phyloP scores from a whole-genome alignment of 139 green algal genomes.

The Chlorella sp. region DNA sequence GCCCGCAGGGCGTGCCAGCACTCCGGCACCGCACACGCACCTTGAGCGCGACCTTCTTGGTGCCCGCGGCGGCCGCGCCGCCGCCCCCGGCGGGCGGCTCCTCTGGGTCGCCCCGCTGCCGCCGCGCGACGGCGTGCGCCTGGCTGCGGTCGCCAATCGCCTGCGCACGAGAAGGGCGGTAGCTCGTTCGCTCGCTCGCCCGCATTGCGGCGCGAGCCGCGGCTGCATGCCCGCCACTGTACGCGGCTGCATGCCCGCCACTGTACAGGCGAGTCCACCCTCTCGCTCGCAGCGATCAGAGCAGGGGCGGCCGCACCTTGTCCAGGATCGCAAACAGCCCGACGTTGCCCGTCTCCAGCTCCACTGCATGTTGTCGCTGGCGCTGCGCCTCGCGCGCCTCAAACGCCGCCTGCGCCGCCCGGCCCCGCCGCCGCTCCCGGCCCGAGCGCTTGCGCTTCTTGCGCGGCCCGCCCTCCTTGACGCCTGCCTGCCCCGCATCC shows the following conservation, averaged over 20 bases:
- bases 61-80: too few species aligned
- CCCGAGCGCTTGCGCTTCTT: conserved; percentile 19
- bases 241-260: too few species aligned
- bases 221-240: too few species aligned
- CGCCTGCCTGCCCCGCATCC: not conserved
- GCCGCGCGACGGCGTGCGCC: not conserved
- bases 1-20: not conserved
- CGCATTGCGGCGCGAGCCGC: not conserved
- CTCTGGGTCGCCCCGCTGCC: not conserved
- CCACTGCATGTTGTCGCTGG: conserved; percentile 4
- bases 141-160: conserved; percentile 6
- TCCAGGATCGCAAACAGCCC: conserved; percentile 31
- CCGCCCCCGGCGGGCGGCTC: not conserved
- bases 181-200: not conserved
- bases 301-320: not conserved
- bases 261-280: not conserved
- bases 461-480: not conserved
- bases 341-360: conserved; percentile 10
- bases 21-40: not conserved
- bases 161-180: too few species aligned
- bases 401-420: not conserved
- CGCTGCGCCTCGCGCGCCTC: conserved; percentile 2
- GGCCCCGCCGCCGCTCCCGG: conserved; percentile 7
- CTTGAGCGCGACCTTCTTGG: not conserved
- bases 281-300: not conserved